phyloP scores from a whole-genome alignment of 768 basidiomycete genomes.

The Fomitopsis serialis region DNA sequence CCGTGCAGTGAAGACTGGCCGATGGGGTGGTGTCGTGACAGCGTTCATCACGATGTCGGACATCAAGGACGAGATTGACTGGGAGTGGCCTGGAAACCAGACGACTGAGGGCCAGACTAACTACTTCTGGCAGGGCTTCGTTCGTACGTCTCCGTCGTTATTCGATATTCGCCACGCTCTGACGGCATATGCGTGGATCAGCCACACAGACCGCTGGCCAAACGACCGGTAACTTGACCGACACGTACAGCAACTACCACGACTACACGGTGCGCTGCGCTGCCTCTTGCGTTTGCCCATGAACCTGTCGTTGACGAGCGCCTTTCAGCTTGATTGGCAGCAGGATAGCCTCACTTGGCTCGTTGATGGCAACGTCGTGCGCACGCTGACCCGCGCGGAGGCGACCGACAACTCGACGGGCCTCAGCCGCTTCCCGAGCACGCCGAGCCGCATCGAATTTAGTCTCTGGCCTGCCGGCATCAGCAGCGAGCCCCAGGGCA shows the following conservation, averaged over 20 bases:
- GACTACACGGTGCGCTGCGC: slow-evolving; percentile 60
- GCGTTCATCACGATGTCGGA: slow-evolving; percentile 82
- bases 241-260: slow-evolving; percentile 70
- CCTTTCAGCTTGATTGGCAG: slow-evolving; percentile 72
- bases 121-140: slow-evolving; percentile 70
- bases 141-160: slow-evolving; percentile 59
- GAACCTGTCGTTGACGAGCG: neutral
- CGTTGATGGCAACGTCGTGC: slow-evolving; percentile 67
- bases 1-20: slow-evolving; percentile 64
- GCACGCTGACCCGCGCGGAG: slow-evolving; percentile 60
- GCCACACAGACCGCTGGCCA: slow-evolving; percentile 45
- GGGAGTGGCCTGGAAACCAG: slow-evolving; percentile 71
- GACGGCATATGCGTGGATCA: slow-evolving; percentile 10
- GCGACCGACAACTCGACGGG: slow-evolving; percentile 45
- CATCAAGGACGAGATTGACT: slow-evolving; percentile 83
- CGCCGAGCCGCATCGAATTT: slow-evolving; percentile 77
- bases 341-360: slow-evolving; percentile 58
- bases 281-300: neutral
- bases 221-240: slow-evolving; percentile 42
- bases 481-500: slow-evolving; percentile 52
- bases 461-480: slow-evolving; percentile 87
- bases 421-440: slow-evolving; percentile 62
- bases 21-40: slow-evolving; percentile 77
- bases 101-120: slow-evolving; percentile 73
- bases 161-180: neutral